Evolutionary conservation across 116 monocot species (phyloP).

Genomic region (Trichopus zeylanicus): DNA sequence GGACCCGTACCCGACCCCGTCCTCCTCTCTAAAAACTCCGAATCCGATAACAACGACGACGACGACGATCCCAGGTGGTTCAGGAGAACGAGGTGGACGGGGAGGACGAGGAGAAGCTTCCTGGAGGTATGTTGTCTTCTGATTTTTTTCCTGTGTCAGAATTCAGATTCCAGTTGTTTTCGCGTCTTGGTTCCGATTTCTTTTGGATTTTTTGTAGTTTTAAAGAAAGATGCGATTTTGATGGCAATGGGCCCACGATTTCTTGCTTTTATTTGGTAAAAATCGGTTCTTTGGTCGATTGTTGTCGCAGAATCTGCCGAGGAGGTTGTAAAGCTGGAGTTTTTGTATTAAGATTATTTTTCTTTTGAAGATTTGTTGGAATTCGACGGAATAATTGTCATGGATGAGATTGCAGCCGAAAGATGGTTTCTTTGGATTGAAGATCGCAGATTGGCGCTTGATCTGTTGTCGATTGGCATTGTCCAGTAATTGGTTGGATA

Average conservation of each 20-base stretch:
- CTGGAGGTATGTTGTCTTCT: too few relatives aligned
- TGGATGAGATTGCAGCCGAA: background rate
- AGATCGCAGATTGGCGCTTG: too few relatives aligned
- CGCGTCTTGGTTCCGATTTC: too few relatives aligned
- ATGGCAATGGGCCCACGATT: background rate
- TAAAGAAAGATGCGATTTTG: background rate
- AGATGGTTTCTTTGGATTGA: background rate
- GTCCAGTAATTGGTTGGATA: background rate
- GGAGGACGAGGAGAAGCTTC: too few relatives aligned
- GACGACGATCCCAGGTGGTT: too few relatives aligned
- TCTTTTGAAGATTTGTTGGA: too few relatives aligned
- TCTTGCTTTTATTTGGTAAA: background rate
- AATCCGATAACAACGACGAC: background rate
- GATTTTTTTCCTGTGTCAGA: too few relatives aligned
- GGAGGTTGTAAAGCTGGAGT: background rate
- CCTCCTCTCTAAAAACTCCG: background rate
- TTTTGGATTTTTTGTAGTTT: background rate
- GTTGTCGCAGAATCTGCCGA: background rate
- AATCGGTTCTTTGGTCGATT: background rate
- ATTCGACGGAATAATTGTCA: background rate
- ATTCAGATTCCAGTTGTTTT: too few relatives aligned
- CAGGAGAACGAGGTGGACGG: too few relatives aligned
- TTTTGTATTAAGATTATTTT: background rate
- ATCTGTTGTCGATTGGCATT: background rate
- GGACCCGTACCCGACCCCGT: background rate